Evolutionary conservation across 495 filamentous ascomycete species (phyloP).

Genomic region (Jackrogersella multiformis): DNA sequence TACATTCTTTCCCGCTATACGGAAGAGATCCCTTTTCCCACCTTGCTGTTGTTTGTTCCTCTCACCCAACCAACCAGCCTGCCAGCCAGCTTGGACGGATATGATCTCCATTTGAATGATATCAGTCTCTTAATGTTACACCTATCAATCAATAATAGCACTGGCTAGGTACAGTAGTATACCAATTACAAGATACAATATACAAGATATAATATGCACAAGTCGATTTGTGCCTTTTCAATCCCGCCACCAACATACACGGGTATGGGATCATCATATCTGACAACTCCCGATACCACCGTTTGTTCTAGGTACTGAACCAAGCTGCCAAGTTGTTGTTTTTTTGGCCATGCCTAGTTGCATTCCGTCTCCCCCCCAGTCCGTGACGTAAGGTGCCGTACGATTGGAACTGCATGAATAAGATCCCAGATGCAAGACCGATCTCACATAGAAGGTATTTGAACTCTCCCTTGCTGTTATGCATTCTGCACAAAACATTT

Average conservation of each 20-base stretch:
- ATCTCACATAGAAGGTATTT: constrained; percentile 43
- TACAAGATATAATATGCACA: constrained; percentile 10
- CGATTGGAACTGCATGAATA: constrained; percentile 37
- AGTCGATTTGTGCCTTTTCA: constrained; percentile 25
- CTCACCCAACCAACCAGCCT: constrained; percentile 15
- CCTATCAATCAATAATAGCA: constrained; percentile 4
- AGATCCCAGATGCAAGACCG: constrained; percentile 37
- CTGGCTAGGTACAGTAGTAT: too few species aligned
- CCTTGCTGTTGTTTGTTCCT: constrained; percentile 22
- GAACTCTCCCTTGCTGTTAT: constrained; percentile 46
- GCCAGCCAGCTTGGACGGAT: constrained; percentile 2
- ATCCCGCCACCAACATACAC: constrained; percentile 40
- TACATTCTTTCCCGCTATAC: constrained; percentile 42
- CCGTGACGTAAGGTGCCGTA: constrained; percentile 38
- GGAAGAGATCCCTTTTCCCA: constrained; percentile 30
- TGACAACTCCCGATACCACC: constrained; percentile 29
- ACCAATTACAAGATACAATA: constrained; percentile 9
- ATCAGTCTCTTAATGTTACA: constrained; percentile 18
- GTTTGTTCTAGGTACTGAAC: constrained; percentile 27
- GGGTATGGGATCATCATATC: constrained; percentile 31
- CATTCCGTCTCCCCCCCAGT: constrained; percentile 34
- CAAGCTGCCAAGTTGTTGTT: constrained; percentile 10
- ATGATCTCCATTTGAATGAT: constrained; percentile 11
- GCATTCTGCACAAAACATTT: constrained; percentile 44
- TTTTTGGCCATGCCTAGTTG: constrained; percentile 30